Conservation (phyloP, 2,329 filamentous ascomycete species). For the Simplicillium sp. region DNA sequence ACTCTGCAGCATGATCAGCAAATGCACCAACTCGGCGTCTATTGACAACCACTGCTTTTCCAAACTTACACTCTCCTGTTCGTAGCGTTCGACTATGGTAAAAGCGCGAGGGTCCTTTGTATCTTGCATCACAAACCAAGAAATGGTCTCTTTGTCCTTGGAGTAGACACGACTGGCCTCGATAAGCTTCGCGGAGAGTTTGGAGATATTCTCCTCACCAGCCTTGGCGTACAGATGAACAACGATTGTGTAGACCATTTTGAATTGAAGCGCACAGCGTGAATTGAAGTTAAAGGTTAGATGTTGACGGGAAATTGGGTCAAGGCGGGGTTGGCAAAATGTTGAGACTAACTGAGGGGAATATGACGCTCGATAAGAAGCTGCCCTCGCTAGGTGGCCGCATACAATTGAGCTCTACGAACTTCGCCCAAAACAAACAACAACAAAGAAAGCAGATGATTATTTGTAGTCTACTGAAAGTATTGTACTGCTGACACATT, state of each 20-base stretch:
- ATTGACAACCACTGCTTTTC: background rate
- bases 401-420: too few relatives aligned
- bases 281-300: too few relatives aligned
- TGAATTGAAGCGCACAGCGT: too few relatives aligned
- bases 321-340: too few relatives aligned
- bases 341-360: too few relatives aligned
- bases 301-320: too few relatives aligned
- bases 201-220: conserved; percentile 51
- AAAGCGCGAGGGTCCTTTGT: conserved; percentile 59
- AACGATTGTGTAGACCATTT: conserved; percentile 53
- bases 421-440: too few relatives aligned
- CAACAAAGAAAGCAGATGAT: too few relatives aligned
- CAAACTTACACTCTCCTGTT: conserved; percentile 48
- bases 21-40: conserved; percentile 2
- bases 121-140: conserved; percentile 73
- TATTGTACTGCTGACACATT: too few relatives aligned
- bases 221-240: conserved; percentile 63
- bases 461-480: too few relatives aligned
- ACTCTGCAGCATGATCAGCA: conserved; percentile 20
- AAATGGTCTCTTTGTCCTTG: conserved; percentile 60
- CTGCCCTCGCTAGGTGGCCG: too few relatives aligned
- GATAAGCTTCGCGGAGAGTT: conserved; percentile 62
- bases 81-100: conserved; percentile 67
- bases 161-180: conserved; percentile 67
- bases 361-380: too few relatives aligned